Evolutionary conservation across 805 yeast species (phyloP).

Genomic region (Priceomyces fermenticarens): DNA sequence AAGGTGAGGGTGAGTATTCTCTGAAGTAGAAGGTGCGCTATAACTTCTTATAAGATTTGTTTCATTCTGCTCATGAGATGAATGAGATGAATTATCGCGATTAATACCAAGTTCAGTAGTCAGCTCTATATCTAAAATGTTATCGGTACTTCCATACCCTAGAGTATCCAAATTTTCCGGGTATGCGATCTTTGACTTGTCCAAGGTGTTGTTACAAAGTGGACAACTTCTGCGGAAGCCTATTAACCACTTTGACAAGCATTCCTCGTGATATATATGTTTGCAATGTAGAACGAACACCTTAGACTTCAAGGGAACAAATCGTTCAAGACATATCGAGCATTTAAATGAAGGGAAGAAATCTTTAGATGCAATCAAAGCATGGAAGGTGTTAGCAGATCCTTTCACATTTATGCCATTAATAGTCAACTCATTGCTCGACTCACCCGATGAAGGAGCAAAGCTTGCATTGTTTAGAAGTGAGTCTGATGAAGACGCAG

Average conservation of each 20-base stretch:
- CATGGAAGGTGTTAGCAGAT: constrained; percentile 13
- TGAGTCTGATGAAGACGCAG: constrained; percentile 5
- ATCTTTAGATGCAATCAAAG: constrained; percentile 28
- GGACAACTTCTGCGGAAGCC: constrained; percentile 56
- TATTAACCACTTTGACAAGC: constrained; percentile 60
- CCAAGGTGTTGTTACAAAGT: constrained; percentile 43
- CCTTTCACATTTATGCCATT: constrained; percentile 39
- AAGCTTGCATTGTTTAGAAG: constrained; percentile 3
- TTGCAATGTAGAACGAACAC: constrained; percentile 57
- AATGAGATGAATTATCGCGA: too few relatives aligned
- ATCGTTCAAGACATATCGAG: constrained; percentile 57
- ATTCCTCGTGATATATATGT: constrained; percentile 57
- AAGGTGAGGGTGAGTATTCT: too few relatives aligned
- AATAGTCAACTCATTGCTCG: constrained; percentile 35
- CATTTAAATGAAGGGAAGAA: constrained; percentile 50
- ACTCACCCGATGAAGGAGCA: constrained; percentile 18
- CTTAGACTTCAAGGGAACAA: constrained; percentile 41
- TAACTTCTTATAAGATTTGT: too few relatives aligned
- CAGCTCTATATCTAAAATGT: too few relatives aligned
- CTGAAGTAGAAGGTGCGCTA: too few relatives aligned
- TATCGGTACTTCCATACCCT: constrained; percentile 19
- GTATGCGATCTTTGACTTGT: constrained; percentile 8
- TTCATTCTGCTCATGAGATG: too few relatives aligned
- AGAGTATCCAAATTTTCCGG: constrained; percentile 15
- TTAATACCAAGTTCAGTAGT: too few relatives aligned